These are phyloP conservation scores for Aurifilum marmelostoma DNA, from an alignment of 2,329 filamentous ascomycete genomes.

Conservation along the genomic window DNA sequence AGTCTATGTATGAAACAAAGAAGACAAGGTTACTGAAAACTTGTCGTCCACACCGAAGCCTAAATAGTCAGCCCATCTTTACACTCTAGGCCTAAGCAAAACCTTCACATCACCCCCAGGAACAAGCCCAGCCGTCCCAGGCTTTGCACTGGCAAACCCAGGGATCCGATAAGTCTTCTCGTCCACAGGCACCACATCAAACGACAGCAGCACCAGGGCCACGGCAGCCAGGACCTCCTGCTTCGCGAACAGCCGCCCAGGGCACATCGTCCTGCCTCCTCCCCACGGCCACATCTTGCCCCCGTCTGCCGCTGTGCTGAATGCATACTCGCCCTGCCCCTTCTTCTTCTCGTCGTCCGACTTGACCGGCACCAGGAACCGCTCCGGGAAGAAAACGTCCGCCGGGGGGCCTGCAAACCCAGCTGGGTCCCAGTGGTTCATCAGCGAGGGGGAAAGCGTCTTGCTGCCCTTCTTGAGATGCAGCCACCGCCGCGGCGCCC, in stretches of 20 bases:
- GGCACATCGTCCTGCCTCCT: constrained; percentile 9
- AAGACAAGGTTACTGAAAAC: neutral
- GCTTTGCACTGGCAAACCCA: neutral
- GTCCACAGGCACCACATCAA: neutral
- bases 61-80: neutral
- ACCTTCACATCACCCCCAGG: constrained; percentile 2
- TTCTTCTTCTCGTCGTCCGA: neutral
- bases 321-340: neutral
- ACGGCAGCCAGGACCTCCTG: constrained; percentile 8
- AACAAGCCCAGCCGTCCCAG: neutral
- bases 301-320: constrained; percentile 5
- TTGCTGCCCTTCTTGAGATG: constrained; percentile 3
- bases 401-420: neutral
- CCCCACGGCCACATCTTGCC: constrained; percentile 10
- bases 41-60: too few relatives aligned
- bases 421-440: constrained; percentile 4
- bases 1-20: neutral
- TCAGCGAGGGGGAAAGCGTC: neutral
- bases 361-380: neutral
- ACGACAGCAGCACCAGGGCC: neutral
- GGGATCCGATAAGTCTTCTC: neutral
- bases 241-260: constrained; percentile 5
- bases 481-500: neutral
- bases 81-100: neutral
- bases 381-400: neutral